Evolutionary conservation across 169 alveolate species (phyloP).

Genomic region (Plasmodium gaboni): DNA sequence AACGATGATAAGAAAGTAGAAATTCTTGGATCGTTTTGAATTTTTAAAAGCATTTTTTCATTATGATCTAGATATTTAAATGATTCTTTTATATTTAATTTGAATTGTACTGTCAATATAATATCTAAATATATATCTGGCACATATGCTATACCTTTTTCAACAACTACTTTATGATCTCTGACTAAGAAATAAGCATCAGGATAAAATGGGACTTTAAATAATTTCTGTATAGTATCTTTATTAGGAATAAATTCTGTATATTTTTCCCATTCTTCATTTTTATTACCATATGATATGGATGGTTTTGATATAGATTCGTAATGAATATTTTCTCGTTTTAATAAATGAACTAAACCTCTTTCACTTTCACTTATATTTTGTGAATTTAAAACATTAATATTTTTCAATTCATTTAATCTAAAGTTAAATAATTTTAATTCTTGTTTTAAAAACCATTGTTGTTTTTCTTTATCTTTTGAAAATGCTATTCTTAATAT

Average conservation of each 20-base stretch:
- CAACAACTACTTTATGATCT: constrained; percentile 77
- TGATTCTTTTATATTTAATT: constrained; percentile 75
- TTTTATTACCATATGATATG: constrained; percentile 33
- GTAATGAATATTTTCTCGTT: constrained; percentile 80
- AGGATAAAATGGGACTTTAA: constrained; percentile 86
- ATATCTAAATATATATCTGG: constrained; percentile 80
- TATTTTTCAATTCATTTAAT: constrained; percentile 77
- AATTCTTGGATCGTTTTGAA: constrained; percentile 78
- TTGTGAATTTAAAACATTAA: constrained; percentile 76
- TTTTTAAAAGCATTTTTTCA: constrained; percentile 42
- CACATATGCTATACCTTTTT: constrained; percentile 77
- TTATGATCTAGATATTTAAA: constrained; percentile 71
- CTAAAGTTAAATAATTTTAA: constrained; percentile 83
- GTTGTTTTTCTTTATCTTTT: constrained; percentile 86
- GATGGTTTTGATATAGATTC: constrained; percentile 75
- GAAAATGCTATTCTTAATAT: constrained; percentile 86
- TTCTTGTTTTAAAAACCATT: constrained; percentile 90
- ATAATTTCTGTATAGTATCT: constrained; percentile 28
- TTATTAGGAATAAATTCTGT: constrained; percentile 66
- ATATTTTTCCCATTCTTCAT: constrained; percentile 79
- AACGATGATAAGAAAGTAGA: constrained; percentile 67
- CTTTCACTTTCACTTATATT: constrained; percentile 81
- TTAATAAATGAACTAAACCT: constrained; percentile 82
- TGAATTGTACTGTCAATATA: constrained; percentile 77
- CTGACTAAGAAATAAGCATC: constrained; percentile 83